Evolutionary conservation across 768 basidiomycete genomes (phyloP).

Genomic region (Boletus rubroflammeus): DNA sequence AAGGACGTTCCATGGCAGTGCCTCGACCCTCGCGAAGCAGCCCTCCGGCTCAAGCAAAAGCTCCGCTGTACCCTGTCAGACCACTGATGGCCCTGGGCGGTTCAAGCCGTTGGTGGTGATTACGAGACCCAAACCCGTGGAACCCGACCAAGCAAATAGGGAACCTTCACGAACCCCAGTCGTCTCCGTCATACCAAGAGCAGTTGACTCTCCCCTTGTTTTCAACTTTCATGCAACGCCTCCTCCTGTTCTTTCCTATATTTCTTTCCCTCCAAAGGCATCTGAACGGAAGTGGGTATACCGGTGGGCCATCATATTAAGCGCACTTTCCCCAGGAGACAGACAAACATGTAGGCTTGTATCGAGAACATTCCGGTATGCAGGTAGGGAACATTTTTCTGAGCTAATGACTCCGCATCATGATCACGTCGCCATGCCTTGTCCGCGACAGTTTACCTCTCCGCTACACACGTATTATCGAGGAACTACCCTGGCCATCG

Average conservation of each 20-base stretch:
- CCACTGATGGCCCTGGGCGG: conserved; percentile 1
- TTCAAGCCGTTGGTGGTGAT: conserved; percentile 15
- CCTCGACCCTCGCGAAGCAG: background rate
- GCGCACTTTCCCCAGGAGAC: conserved; percentile 43
- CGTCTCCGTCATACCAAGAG: background rate
- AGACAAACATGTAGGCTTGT: conserved; percentile 47
- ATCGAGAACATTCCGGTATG: conserved; percentile 60
- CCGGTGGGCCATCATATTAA: conserved; percentile 51
- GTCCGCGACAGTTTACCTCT: conserved; percentile 51
- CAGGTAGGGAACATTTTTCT: conserved; percentile 39
- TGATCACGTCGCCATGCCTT: background rate
- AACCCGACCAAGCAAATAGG: background rate
- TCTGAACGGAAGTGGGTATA: conserved; percentile 55
- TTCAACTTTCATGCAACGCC: background rate
- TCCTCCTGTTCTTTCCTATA: conserved; percentile 33
- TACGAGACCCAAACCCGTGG: background rate
- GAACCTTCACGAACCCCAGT: background rate
- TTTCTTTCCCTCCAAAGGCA: conserved; percentile 56
- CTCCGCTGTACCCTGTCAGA: background rate
- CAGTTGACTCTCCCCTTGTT: background rate
- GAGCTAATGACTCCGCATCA: conserved; percentile 1
- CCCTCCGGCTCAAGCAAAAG: background rate
- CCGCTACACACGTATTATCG: conserved; percentile 49
- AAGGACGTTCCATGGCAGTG: background rate
- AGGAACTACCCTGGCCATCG: conserved; percentile 49